These are phyloP conservation scores for Pochonia chlamydosporia DNA, from an alignment of 2,329 filamentous ascomycete species.

Conservation along the genomic window DNA sequence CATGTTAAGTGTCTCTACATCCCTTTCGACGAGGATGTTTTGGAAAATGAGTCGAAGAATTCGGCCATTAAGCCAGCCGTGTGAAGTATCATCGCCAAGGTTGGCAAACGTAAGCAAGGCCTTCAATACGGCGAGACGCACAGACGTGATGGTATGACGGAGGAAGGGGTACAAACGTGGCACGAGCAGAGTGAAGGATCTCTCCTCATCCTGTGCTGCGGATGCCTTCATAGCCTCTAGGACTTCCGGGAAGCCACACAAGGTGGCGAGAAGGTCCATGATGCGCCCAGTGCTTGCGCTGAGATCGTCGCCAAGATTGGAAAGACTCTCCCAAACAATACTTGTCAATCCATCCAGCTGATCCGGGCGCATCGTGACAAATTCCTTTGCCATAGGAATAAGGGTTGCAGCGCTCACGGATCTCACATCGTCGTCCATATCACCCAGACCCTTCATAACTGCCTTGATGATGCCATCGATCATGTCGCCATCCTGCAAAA, in stretches of 20 bases:
- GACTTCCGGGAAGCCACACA: constrained; percentile 91
- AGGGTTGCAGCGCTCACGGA: constrained; percentile 96
- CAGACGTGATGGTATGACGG: constrained; percentile 93
- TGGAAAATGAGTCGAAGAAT: constrained; percentile 88
- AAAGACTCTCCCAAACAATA: constrained; percentile 96
- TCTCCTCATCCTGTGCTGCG: constrained; percentile 73
- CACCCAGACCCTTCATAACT: constrained; percentile 90
- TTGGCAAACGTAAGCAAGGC: constrained; percentile 89
- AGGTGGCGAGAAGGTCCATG: constrained; percentile 94
- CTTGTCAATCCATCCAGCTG: constrained; percentile 78
- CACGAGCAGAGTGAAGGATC: constrained; percentile 88
- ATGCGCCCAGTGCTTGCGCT: constrained; percentile 97
- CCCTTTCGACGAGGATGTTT: constrained; percentile 89
- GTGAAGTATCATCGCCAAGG: constrained; percentile 71
- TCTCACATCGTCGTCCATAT: constrained; percentile 90
- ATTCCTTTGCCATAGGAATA: constrained; percentile 92
- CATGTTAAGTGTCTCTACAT: constrained; percentile 72
- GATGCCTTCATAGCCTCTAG: constrained; percentile 90
- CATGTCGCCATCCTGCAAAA: constrained; percentile 75
- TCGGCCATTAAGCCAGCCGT: constrained; percentile 88
- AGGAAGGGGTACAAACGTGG: constrained; percentile 94
- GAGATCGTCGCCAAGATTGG: constrained; percentile 92
- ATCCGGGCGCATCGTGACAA: constrained; percentile 75
- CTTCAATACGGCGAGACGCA: constrained; percentile 86
- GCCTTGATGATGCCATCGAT: constrained; percentile 89